A percentile compares a stretch with the other conserved stretches of the same genome.
phyloP scores from a whole-genome alignment of 495 filamentous ascomycete species.

The Penicillium cinerascens region DNA sequence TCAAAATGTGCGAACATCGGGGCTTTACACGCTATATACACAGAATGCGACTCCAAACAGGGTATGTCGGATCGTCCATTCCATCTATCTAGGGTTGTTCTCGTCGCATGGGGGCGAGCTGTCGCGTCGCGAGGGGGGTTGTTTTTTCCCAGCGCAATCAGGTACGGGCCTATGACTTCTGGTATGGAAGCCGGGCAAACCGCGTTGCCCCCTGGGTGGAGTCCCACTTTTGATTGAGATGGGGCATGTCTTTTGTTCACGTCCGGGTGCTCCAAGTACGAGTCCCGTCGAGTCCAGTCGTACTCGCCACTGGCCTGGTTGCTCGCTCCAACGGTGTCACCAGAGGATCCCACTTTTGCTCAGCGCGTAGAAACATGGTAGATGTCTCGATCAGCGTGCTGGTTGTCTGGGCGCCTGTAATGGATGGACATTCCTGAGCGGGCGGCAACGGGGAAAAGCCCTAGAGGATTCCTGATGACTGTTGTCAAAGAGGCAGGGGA shows the following conservation, averaged over 20 bases:
- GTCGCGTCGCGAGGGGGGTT: slow-evolving; percentile 3
- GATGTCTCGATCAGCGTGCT: neutral
- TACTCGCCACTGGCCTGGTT: neutral
- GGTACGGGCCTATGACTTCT: slow-evolving; percentile 1
- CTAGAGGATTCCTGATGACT: slow-evolving; percentile 21
- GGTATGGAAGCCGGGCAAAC: neutral
- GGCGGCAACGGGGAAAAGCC: neutral
- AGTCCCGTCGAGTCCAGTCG: neutral
- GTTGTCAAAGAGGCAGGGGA: neutral
- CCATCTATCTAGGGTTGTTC: slow-evolving; percentile 13
- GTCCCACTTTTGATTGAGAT: neutral
- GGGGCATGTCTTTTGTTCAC: neutral
- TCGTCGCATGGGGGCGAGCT: slow-evolving; percentile 15
- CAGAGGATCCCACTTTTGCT: neutral
- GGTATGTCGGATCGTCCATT: slow-evolving; percentile 24
- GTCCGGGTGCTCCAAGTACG: neutral
- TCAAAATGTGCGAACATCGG: neutral
- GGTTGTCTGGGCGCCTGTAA: slow-evolving; percentile 20
- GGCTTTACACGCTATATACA: slow-evolving; percentile 16
- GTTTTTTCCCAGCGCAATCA: slow-evolving; percentile 6
- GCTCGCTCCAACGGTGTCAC: neutral
- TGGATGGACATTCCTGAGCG: slow-evolving; percentile 21
- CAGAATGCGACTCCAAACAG: slow-evolving; percentile 10
- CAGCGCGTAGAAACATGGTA: neutral
- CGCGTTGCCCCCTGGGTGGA: neutral